phyloP scores from a whole-genome alignment of 768 basidiomycete genomes.

The Coprinellus micaceus region DNA sequence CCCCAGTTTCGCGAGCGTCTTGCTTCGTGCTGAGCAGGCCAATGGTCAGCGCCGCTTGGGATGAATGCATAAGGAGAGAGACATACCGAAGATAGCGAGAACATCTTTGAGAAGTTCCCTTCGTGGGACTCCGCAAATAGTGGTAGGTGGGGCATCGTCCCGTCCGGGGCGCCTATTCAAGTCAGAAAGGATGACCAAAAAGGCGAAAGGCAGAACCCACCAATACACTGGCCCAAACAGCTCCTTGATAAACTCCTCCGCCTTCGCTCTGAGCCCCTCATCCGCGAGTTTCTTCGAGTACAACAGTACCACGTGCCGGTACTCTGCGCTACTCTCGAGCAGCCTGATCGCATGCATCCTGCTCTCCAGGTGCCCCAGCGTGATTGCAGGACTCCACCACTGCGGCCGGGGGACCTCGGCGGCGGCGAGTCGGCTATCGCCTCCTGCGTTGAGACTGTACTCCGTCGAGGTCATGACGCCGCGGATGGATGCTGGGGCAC shows the following conservation, averaged over 20 bases:
- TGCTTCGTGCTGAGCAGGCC: slow-evolving; percentile 57
- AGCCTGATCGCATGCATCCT: slow-evolving; percentile 68
- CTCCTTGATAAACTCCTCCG: slow-evolving; percentile 88
- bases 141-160: slow-evolving; percentile 64
- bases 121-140: slow-evolving; percentile 67
- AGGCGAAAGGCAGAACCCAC: slow-evolving; percentile 44
- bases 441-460: slow-evolving; percentile 33
- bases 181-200: not conserved
- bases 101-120: slow-evolving; percentile 84
- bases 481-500: slow-evolving; percentile 33
- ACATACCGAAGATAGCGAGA: slow-evolving; percentile 70
- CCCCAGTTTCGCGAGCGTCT: slow-evolving; percentile 70
- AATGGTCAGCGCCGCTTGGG: not conserved
- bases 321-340: slow-evolving; percentile 83
- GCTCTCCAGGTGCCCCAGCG: slow-evolving; percentile 86
- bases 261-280: slow-evolving; percentile 84
- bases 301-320: slow-evolving; percentile 65
- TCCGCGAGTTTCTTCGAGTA: slow-evolving; percentile 88
- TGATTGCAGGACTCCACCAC: slow-evolving; percentile 83
- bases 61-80: not conserved
- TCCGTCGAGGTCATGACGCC: slow-evolving; percentile 57
- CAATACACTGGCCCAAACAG: slow-evolving; percentile 87
- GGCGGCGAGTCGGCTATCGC: slow-evolving; percentile 14
- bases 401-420: slow-evolving; percentile 51
- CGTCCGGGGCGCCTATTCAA: slow-evolving; percentile 59